Conservation (phyloP, 306 rosid genomes). For the Pachyrhizus erosus region DNA sequence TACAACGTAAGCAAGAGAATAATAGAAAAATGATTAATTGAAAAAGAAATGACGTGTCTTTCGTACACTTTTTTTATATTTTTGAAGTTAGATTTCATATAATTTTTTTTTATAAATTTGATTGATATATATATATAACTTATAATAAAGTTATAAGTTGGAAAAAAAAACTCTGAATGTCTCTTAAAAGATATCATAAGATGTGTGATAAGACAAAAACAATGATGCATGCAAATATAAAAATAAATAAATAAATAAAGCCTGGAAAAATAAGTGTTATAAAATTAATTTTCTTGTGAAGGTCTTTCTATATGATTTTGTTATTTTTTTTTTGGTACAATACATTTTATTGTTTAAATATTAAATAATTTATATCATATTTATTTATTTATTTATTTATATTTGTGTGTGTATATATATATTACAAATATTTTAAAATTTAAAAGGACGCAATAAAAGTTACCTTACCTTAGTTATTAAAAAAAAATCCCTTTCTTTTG, state of each 20-base stretch:
- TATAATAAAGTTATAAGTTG: no score
- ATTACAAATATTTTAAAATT: not conserved
- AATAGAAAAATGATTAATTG: not conserved
- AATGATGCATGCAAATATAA: no score
- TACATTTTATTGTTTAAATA: not conserved
- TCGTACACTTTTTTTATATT: not conserved
- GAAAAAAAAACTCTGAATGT: no score
- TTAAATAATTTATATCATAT: not conserved
- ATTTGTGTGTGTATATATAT: not conserved
- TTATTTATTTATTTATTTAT: not conserved
- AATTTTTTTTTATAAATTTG: not conserved
- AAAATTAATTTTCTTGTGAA: not conserved
- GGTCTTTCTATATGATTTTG: not conserved
- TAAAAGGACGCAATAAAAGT: not conserved
- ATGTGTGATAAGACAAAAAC: not conserved
- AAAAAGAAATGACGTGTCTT: not conserved
- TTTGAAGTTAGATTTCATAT: not conserved
- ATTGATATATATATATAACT: not conserved
- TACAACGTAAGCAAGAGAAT: constrained; percentile 25
- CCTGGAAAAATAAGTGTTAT: not conserved
- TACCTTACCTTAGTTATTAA: not conserved
- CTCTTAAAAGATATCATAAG: no score
- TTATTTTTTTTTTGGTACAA: not conserved
- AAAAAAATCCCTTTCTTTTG: no score
- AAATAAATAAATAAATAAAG: not conserved